A percentile compares a stretch with the other conserved stretches of the same genome.
phyloP scores from a whole-genome alignment of 2,329 filamentous ascomycete genomes.

The Scedosporium minutisporum region DNA sequence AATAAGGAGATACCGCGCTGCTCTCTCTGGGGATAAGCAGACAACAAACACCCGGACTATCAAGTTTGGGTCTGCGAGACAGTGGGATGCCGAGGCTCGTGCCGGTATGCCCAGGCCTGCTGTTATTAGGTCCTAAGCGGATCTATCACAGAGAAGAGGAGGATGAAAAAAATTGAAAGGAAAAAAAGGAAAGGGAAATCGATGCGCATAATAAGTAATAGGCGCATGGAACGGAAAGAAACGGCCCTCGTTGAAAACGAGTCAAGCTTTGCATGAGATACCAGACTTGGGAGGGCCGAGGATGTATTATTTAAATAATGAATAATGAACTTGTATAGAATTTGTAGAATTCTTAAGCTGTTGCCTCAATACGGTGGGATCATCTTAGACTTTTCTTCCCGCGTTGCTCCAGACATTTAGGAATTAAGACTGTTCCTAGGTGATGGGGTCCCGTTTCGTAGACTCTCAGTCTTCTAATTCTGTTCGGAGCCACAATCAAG shows the following conservation, averaged over 20 bases:
- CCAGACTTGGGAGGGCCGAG: neutral
- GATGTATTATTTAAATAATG: neutral
- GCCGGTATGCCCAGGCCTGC: neutral
- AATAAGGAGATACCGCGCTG: neutral
- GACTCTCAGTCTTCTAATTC: too few relatives aligned
- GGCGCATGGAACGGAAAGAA: neutral
- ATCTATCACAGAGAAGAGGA: neutral
- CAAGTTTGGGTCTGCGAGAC: neutral
- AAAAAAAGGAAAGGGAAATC: neutral
- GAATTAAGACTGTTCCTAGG: too few relatives aligned
- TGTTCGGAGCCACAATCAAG: too few relatives aligned
- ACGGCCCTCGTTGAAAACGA: neutral
- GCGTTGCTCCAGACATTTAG: too few relatives aligned
- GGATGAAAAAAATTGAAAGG: neutral
- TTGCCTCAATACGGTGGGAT: too few relatives aligned
- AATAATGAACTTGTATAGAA: too few relatives aligned
- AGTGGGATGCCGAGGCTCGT: neutral
- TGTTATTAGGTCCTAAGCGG: neutral
- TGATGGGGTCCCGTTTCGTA: too few relatives aligned
- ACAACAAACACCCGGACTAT: neutral
- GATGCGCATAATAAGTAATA: neutral
- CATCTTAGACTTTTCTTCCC: too few relatives aligned
- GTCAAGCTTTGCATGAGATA: constrained; percentile 1
- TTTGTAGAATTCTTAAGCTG: too few relatives aligned
- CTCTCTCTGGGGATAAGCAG: neutral